Base-by-base conservation (phyloP, 192 early-diverging fungal species). In the Coemansia sp. region DNA sequence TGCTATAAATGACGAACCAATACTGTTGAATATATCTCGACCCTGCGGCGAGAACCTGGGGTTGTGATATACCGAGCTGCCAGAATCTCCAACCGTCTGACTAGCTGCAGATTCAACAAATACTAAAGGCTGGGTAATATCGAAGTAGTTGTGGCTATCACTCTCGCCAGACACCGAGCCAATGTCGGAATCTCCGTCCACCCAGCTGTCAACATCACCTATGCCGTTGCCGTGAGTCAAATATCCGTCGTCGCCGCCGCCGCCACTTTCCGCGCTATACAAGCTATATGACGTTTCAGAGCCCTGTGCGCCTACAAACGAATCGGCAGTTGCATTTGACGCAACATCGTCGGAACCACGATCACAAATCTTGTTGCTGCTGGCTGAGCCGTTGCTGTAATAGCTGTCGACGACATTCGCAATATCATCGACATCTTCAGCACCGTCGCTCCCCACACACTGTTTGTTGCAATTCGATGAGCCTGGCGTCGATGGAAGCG, bases 401-500 rank as follows among this genome's bases (percentile, higher is more conserved):
- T 33, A 23, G 53, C 46, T 51, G 58, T 61, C 59, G 39, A 20
- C 51, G 21, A 6, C 29, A 53, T 18, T 9, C 10, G 9, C 10
- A 6, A 28, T 40, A 46, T 43, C 42, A 33, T 37, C 51, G 20
- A 34, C 15, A 7, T 34, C 28, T 18, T 34, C 15, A 5, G 8
- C 64, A 42, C 55, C 13, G n/a, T 57, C 55, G 30, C 30, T 31
- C 8, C 30, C 55, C 18, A 33, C 55, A 57, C 31, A 3, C 35
- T 60, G 69, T 28, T 60, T 56, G 58, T 61, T 65, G 37, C 52
- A 66, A 7, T 21, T 59, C 35, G 60, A 68, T 10, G 73, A 81
- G 3, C 79, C 79, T 4, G 73, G 79, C 18, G 79, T 70, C 40
- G 79, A 81, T 15, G 79, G 64, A n/a, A 81, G 39, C 5, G 79